phyloP scores from a whole-genome alignment of 169 alveolate species.

The Plasmodium reichenowi region DNA sequence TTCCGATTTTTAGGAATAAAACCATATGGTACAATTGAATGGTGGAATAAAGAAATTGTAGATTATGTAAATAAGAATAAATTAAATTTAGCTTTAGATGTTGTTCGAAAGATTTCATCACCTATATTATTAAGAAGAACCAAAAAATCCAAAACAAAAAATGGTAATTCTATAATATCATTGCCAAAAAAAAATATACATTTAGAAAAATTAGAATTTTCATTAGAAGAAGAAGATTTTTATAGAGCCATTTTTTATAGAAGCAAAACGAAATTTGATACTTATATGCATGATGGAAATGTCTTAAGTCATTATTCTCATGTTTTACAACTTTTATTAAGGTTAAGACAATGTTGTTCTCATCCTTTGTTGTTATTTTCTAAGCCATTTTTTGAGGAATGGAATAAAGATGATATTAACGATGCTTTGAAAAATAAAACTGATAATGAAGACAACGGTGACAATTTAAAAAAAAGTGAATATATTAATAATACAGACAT shows the following conservation, averaged over 20 bases:
- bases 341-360: slow-evolving; percentile 89
- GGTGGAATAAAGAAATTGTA: slow-evolving; percentile 87
- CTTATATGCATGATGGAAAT: slow-evolving; percentile 81
- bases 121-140: slow-evolving; percentile 91
- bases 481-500: neutral
- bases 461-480: neutral
- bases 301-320: slow-evolving; percentile 85
- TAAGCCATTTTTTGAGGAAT: slow-evolving; percentile 65
- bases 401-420: slow-evolving; percentile 57
- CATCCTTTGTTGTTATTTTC: slow-evolving; percentile 84
- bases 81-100: slow-evolving; percentile 79
- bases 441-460: neutral
- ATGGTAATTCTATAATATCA: slow-evolving; percentile 84
- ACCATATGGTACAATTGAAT: slow-evolving; percentile 87
- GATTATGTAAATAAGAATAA: slow-evolving; percentile 79
- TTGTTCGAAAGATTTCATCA: slow-evolving; percentile 77
- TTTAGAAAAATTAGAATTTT: slow-evolving; percentile 82
- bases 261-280: slow-evolving; percentile 84
- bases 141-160: slow-evolving; percentile 85
- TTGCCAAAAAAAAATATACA: slow-evolving; percentile 90
- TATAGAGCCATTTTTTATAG: slow-evolving; percentile 77
- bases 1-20: slow-evolving; percentile 90
- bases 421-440: neutral
- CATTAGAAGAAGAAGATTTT: slow-evolving; percentile 83
- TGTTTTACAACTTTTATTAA: slow-evolving; percentile 85